Base-by-base conservation (phyloP, 306 rosid species). In the Vigna nakashimae region DNA sequence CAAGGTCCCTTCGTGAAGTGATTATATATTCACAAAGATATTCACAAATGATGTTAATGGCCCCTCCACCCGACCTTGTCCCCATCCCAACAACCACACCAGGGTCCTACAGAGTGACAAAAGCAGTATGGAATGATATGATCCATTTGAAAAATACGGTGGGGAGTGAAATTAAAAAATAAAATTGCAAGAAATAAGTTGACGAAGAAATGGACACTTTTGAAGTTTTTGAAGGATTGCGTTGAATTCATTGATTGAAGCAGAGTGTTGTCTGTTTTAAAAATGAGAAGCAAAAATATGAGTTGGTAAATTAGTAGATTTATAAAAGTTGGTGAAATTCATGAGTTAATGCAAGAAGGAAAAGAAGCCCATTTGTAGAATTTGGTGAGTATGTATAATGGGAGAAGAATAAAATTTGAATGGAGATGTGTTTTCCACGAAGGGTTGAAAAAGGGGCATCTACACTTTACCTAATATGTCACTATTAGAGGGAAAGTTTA, bases 1-100 rank as follows among this genome's bases (percentile, higher is more conserved):
- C 3, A 4, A 0, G 50, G 38, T 67, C 12, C 38, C 12, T 3
- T 0, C 14, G 3, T 67, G 13, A 68, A 22, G 13, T 13, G 20
- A 0, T 2, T 68, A 13, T 68, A 68, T 68, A 68, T 24, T 6
- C 36, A n/a, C 10, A 65, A 3, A 40, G 20, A 40, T 65, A 6
- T 65, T 40, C 0, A 42, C 6, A 38, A 38, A 20, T 22, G 14
- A 7, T 15, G 17, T 12, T 50, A 18, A 18, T 18, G 18, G 0
- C 18, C 18, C 18, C 18, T 18, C 18, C 18, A 18, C 18, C 18
- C 18, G 18, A 18, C 18, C 18, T 18, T 18, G 24, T 17, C 32
- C 84, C 77, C 38, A 26, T 72, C 65, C 64, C 84, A 75, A 69
- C 77, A 2, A 14, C 80, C 40, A 1, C 26, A 0, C 15, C 2